phyloP scores from a whole-genome alignment of 2,329 filamentous ascomycete genomes.

The Fusarium dimerum region DNA sequence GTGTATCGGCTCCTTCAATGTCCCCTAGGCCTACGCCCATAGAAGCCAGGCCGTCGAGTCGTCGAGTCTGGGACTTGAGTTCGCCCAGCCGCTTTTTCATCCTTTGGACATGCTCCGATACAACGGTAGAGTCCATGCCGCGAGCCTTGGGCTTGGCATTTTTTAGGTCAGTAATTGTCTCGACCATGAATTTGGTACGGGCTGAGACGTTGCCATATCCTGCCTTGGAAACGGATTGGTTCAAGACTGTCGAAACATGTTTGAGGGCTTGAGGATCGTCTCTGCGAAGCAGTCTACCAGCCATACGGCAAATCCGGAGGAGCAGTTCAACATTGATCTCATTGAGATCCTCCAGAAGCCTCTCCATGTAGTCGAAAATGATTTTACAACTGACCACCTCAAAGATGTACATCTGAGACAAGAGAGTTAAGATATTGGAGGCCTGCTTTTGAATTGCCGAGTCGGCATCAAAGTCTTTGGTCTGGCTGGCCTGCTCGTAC shows the following conservation, averaged over 20 bases:
- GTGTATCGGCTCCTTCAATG: constrained; percentile 79
- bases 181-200: constrained; percentile 95
- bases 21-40: constrained; percentile 80
- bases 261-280: constrained; percentile 89
- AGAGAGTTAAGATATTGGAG: constrained; percentile 77
- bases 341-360: constrained; percentile 72
- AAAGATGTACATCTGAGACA: constrained; percentile 90
- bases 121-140: constrained; percentile 67
- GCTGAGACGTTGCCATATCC: constrained; percentile 75
- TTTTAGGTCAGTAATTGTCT: constrained; percentile 91
- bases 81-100: constrained; percentile 88
- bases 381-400: constrained; percentile 81
- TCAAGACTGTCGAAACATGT: constrained; percentile 80
- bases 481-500: constrained; percentile 48
- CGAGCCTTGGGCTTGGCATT: constrained; percentile 87
- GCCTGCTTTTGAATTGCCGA: constrained; percentile 37
- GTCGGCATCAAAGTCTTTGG: constrained; percentile 42
- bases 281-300: constrained; percentile 78
- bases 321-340: constrained; percentile 89
- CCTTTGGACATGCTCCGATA: constrained; percentile 78
- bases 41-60: constrained; percentile 75
- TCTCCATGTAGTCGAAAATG: constrained; percentile 86
- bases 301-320: constrained; percentile 79
- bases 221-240: constrained; percentile 66
- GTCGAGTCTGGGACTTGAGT: constrained; percentile 59